Percentiles rank a stretch among this genome's conserved stretches.
These are phyloP conservation scores for Pseudopithomyces chartarum DNA, from an alignment of 2,329 filamentous ascomycete species.

Conservation along the genomic window DNA sequence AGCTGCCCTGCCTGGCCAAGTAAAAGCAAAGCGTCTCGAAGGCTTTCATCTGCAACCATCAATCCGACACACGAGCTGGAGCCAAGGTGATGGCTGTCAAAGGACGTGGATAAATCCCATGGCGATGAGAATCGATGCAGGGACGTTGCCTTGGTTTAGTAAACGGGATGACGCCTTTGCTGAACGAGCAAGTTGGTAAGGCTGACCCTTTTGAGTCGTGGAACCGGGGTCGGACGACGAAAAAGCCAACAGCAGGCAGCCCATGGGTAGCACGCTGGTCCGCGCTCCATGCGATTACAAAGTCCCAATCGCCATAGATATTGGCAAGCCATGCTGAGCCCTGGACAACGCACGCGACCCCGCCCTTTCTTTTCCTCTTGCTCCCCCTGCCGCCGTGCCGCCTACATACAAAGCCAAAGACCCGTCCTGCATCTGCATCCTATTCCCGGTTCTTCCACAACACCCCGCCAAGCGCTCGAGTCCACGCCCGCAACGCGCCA, in stretches of 20 bases:
- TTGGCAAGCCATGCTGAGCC: not conserved
- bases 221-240: not conserved
- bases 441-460: not conserved
- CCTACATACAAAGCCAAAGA: not conserved
- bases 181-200: no score
- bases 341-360: not conserved
- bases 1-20: no score
- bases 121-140: no score
- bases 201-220: no score
- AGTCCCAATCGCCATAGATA: not conserved
- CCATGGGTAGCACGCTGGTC: not conserved
- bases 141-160: no score
- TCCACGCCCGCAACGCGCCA: not conserved
- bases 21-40: no score
- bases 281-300: not conserved
- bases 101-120: no score
- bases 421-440: not conserved
- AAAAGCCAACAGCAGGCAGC: constrained; percentile 1
- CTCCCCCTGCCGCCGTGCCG: not conserved
- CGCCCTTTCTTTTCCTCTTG: not conserved
- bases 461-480: not conserved
- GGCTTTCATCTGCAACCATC: no score
- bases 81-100: no score
- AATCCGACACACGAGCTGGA: no score
- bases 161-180: no score